Evolutionary conservation across 2,329 filamentous ascomycete species (phyloP).

Genomic region (Torrubiella hemipterigena): DNA sequence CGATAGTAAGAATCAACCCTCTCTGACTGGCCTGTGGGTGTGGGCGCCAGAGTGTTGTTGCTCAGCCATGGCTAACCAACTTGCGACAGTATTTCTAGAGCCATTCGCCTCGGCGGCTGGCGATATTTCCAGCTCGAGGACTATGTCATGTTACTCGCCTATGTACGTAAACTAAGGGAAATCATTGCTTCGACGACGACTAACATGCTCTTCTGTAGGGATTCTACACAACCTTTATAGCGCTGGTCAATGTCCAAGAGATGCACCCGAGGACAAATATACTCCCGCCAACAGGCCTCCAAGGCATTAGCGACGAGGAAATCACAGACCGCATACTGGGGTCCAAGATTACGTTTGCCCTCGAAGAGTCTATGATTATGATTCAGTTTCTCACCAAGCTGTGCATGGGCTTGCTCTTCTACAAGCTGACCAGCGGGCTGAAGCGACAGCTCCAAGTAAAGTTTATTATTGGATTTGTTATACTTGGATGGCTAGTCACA

Average conservation of each 20-base stretch:
- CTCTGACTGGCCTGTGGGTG: background rate
- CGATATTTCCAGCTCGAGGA: background rate
- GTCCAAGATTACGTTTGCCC: conserved; percentile 29
- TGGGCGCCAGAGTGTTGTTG: background rate
- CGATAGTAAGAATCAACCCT: background rate
- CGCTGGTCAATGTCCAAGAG: background rate
- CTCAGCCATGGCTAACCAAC: background rate
- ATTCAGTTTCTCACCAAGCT: conserved; percentile 20
- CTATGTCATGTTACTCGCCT: background rate
- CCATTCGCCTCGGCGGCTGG: background rate
- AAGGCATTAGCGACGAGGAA: conserved; percentile 17
- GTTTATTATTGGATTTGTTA: conserved; percentile 25
- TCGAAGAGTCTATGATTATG: conserved; percentile 26
- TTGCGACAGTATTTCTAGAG: background rate
- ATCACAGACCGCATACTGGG: conserved; percentile 28
- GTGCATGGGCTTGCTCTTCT: conserved; percentile 31
- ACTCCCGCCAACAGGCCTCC: conserved; percentile 23
- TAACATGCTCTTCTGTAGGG: background rate
- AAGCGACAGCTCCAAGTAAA: conserved; percentile 18
- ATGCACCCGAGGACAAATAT: conserved; percentile 12
- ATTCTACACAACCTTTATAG: background rate
- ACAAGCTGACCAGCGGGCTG: conserved; percentile 25
- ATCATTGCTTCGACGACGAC: background rate
- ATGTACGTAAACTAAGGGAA: background rate
- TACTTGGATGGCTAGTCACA: conserved; percentile 26